Evolutionary conservation across 768 basidiomycete species (phyloP).

Genomic region (Macrolepiota dolichaula): DNA sequence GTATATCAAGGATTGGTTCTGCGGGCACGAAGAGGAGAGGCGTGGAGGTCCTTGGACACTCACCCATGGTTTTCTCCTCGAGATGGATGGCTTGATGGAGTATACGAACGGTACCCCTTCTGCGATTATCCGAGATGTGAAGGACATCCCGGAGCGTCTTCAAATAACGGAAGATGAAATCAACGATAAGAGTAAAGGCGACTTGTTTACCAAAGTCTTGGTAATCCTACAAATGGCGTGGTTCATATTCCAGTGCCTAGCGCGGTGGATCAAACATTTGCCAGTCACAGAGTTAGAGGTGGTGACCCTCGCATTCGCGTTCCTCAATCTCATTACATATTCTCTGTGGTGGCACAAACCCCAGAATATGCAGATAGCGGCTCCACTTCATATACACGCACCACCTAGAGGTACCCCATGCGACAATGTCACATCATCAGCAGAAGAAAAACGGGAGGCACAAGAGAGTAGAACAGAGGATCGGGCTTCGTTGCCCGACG

Average conservation of each 20-base stretch:
- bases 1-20: not conserved
- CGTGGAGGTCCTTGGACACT: conserved; percentile 4
- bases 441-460: not conserved
- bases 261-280: not conserved
- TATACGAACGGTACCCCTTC: not conserved
- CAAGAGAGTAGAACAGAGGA: too few species aligned
- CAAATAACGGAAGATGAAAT: conserved; percentile 15
- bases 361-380: too few species aligned
- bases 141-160: not conserved
- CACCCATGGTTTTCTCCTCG: conserved; percentile 12
- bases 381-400: not conserved
- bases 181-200: too few species aligned
- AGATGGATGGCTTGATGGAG: conserved; percentile 10
- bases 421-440: not conserved
- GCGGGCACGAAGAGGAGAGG: not conserved
- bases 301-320: conserved; percentile 1
- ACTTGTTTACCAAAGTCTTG: conserved; percentile 20
- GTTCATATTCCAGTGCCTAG: conserved; percentile 16
- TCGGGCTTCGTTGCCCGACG: too few species aligned
- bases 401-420: not conserved
- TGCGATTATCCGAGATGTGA: not conserved
- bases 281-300: conserved; percentile 2
- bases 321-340: conserved; percentile 1
- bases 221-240: conserved; percentile 20
- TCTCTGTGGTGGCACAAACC: conserved; percentile 11